Conservation (phyloP, 164 flowering plant genomes). For the Aristolochia contorta region DNA sequence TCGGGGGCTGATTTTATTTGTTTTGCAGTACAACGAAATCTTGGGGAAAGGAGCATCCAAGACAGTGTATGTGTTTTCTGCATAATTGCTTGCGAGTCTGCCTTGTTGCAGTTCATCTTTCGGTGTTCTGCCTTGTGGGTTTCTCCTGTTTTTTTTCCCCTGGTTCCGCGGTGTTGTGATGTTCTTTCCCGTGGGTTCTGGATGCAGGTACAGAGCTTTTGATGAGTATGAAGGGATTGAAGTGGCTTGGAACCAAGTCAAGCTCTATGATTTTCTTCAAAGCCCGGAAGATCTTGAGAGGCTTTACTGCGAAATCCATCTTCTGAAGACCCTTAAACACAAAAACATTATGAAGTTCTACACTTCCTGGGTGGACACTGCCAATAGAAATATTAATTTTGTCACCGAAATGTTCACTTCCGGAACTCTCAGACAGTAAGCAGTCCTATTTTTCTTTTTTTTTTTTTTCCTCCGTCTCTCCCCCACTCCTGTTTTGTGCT, state of each 20-base stretch:
- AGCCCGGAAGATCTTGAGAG: constrained; percentile 87
- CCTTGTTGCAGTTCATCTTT: not conserved
- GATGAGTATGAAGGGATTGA: constrained; percentile 97
- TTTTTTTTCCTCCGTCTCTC: constrained; percentile 5
- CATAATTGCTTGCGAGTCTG: not conserved
- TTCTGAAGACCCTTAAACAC: constrained; percentile 87
- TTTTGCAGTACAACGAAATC: constrained; percentile 73
- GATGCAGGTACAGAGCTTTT: constrained; percentile 76
- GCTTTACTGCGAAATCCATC: constrained; percentile 85
- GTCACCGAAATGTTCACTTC: constrained; percentile 98
- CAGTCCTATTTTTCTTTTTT: too few relatives aligned
- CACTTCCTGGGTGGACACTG: constrained; percentile 88
- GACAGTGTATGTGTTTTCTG: constrained; percentile 67
- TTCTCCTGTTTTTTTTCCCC: not conserved
- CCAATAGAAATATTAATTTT: constrained; percentile 82
- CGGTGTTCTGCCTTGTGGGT: not conserved
- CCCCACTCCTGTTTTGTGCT: not conserved
- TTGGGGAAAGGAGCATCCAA: constrained; percentile 97
- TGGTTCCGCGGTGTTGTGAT: not conserved
- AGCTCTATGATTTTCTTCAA: constrained; percentile 68
- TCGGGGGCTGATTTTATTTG: constrained; percentile 7
- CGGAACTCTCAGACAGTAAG: constrained; percentile 89
- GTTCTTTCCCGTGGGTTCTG: not conserved
- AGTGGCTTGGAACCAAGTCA: constrained; percentile 98
- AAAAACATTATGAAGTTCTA: constrained; percentile 89